Evolutionary conservation across 768 basidiomycete genomes (phyloP), one percentile per base, ranked within the genome.

Genomic region (Hydnomerulius pinastri): DNA sequence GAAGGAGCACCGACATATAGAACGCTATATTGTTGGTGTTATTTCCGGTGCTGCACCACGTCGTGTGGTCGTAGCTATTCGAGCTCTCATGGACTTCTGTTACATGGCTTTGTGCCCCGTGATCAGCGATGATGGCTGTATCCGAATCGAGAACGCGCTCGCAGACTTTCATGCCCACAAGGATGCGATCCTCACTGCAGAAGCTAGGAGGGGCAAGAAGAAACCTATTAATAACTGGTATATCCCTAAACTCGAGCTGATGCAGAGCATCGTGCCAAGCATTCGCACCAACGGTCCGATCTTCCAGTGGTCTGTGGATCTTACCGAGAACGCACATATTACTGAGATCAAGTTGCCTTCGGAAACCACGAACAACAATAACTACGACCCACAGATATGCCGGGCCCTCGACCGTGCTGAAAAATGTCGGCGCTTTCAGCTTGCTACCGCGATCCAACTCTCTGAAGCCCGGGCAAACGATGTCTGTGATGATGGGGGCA

Each of bases 211-310:
- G 21, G 65, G 63, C 36, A 53, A 44, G 21, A 46, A 61, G 6
- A 40, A 43, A 15, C 43, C 58, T 1, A 68, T 71, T 25, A 28
- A 66, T 8, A 55, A 74, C 47, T 77, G 68, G 59, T 38, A 68
- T 15, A 76, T 77, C 32, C 74, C 71, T 2, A 78, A 78, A 54
- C 64, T 76, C 10, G 69, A 73, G 40, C 60, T 71, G n/a, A 50
- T 73, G 17, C 70, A 72, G 24, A 69, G 64, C 37, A 61, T 75
- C 9, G 54, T 60, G 3, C 46, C 57, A 4, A 68, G 57, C 48
- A 69, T 72, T n/a, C 46, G 44, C 6, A 32, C 35, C 10, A 62
- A 56, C 29, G 72, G 74, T 0, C 59, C 54, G 12, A 38, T 66
- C 7, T 60, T 64, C 4, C 68, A 76, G 46, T 72, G 64, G 64